Percentiles rank a stretch among this genome's conserved stretches.
phyloP scores from a whole-genome alignment of 1,139 yeast species.

The Lodderomyces parapsilosis region DNA sequence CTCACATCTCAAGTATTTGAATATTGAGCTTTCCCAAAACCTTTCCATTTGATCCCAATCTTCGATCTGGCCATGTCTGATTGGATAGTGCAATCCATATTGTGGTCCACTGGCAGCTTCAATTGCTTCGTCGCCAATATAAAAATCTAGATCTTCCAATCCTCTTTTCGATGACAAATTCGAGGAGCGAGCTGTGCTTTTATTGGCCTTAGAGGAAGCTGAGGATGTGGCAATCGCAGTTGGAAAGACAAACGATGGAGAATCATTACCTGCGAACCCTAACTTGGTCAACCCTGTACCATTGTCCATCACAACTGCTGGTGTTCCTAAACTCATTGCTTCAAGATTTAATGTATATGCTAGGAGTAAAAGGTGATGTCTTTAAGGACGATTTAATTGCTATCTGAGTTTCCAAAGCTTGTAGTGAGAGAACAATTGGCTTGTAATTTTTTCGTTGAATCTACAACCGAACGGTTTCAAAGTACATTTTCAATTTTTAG shows the following conservation, averaged over 20 bases:
- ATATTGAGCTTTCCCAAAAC: conserved; percentile 96
- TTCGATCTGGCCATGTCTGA: conserved; percentile 96
- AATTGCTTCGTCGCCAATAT: conserved; percentile 93
- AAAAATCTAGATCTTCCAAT: conserved; percentile 92
- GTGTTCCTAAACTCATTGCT: conserved; percentile 65
- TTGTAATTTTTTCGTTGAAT: background rate
- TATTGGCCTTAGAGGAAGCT: conserved; percentile 35
- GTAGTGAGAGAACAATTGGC: too few species aligned
- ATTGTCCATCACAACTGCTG: conserved; percentile 96
- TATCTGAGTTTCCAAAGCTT: too few species aligned
- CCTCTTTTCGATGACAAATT: conserved; percentile 74
- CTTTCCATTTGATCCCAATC: conserved; percentile 99
- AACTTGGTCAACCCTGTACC: conserved; percentile 98
- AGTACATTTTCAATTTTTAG: background rate
- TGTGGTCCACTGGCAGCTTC: conserved; percentile 87
- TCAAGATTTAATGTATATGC: background rate
- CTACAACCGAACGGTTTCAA: background rate
- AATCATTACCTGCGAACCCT: conserved; percentile 98
- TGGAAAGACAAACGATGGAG: conserved; percentile 96
- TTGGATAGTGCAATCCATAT: conserved; percentile 87
- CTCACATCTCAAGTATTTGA: conserved; percentile 93
- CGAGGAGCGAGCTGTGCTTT: conserved; percentile 38
- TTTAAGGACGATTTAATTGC: too few species aligned
- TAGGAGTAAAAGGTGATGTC: too few species aligned
- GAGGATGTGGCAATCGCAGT: conserved; percentile 90